Base-by-base conservation (phyloP, 169 alveolate species). In the Cryptosporidium sp. region DNA sequence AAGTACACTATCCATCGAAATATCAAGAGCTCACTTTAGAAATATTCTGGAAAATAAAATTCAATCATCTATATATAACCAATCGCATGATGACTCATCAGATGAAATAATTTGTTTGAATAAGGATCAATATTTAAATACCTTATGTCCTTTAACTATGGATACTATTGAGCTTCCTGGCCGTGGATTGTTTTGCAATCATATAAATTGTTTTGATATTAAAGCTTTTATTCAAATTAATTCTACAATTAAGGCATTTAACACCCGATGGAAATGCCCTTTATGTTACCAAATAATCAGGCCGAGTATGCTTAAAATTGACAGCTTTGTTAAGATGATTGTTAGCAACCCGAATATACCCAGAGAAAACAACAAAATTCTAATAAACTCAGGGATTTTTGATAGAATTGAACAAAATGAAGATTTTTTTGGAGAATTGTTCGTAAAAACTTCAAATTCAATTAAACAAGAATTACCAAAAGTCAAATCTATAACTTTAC, bases 181-280 rank as follows among this genome's bases (percentile, higher is more conserved):
- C 69, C 91, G 99, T 61, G 99, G 99, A 39, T 69, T 91, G 23
- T 74, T 70, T 45, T 97, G 99, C 93, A 69, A 69, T 52, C 99
- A 97, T 85, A 91, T 97, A 21, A 98, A 97, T 92, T 97, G 99
- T 84, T 97, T 94, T 91, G 98, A 97, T 91, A 85, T 97, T 74
- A 87, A 86, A 51, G 96, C 97, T 10, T 97, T 91, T 91, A 92
- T 97, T 62, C 93, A 93, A 75, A 95, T 97, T 51, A 95, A 96
- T 48, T 93, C 94, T 48, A 93, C 96, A 84, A 94, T 96, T 33
- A 95, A 95, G 84, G 98, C 98, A 52, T 96, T 96, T 92, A 96
- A 95, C 86, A 95, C 93, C 61, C 87, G 99, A 69, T 97, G 99
- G 98, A 93, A 92, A 73, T 97, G 99, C 86, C 99, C 99, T 23